phyloP scores from a whole-genome alignment of 2,329 filamentous ascomycete species.

The Myrmaecium sp. region DNA sequence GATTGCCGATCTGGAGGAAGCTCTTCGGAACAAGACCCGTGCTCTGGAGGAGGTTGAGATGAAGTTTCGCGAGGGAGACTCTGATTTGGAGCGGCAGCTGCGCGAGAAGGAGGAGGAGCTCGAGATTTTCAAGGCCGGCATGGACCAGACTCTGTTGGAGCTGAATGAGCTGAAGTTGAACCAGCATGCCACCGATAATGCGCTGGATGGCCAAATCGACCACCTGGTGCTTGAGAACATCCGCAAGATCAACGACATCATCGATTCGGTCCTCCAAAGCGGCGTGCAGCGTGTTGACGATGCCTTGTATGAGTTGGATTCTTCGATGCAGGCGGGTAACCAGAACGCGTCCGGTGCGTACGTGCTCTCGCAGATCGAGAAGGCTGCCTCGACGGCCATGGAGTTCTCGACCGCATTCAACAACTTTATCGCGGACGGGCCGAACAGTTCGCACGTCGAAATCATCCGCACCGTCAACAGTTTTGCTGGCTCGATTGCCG shows the following conservation, averaged over 20 bases:
- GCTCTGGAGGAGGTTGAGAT: constrained; percentile 69
- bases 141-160: constrained; percentile 91
- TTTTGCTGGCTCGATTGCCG: constrained; percentile 77
- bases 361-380: constrained; percentile 92
- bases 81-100: constrained; percentile 69
- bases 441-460: constrained; percentile 74
- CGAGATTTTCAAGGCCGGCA: constrained; percentile 92
- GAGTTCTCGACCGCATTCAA: constrained; percentile 98
- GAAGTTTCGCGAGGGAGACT: constrained; percentile 62
- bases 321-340: constrained; percentile 95
- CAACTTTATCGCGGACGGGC: constrained; percentile 93
- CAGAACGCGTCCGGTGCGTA: constrained; percentile 92
- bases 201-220: constrained; percentile 80
- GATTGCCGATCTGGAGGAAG: constrained; percentile 91
- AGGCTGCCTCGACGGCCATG: constrained; percentile 83
- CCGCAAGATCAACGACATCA: constrained; percentile 90
- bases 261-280: constrained; percentile 87
- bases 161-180: constrained; percentile 64
- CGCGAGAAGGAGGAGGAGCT: constrained; percentile 95
- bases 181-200: constrained; percentile 51
- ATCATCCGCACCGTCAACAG: constrained; percentile 86
- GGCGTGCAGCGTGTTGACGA: constrained; percentile 91
- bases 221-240: constrained; percentile 72
- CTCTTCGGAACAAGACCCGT: constrained; percentile 69
- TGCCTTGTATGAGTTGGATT: constrained; percentile 91